Evolutionary conservation across 2,329 filamentous ascomycete species (phyloP), one percentile per base, ranked within the genome.

Genomic region (Plectosphaerella plurivora): DNA sequence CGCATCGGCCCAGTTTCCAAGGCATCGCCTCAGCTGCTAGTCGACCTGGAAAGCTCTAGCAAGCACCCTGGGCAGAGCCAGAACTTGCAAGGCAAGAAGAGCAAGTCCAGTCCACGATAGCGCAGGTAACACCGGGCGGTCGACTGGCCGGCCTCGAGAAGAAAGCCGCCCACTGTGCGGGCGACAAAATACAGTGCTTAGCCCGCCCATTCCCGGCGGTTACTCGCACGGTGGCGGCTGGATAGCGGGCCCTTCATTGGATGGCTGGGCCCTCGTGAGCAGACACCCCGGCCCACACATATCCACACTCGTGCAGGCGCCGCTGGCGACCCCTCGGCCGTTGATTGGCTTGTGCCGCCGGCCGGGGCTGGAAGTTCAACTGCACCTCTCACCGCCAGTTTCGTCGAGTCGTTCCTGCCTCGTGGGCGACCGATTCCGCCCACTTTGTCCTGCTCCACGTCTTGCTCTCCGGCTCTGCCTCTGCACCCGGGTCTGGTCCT

Each of bases 351-450:
- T 56, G 51, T 54, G 15, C 37, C 52, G 48, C 54, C 49, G 55
- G 55, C 57, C 53, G 57, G 59, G 62, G 60, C 62, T 63, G 62
- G 61, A 61, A 55, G 54, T 53, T 56, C 53, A 57, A 57, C 61
- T 57, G 53, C 58, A 55, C 53, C 57, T 52, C 62, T 65, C 63
- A 65, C 63, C 63, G 63, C 63, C 59, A 63, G 61, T 64, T 64
- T 58, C 54, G 54, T 42, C 52, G 56, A 51, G 54, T 56, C 52
- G 52, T 55, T 51, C 51, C 41, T 51, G 54, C 55, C 54, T 58
- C 56, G 54, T 58, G n/a, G n/a, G 41, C n/a, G 41, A 20, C 10
- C n/a, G n/a, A 33, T 54, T 54, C 48, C 55, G 51, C 55, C 50
- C 55, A 54, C 53, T 44, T n/a, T n/a, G n/a, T n/a, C n/a, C n/a